Percentiles rank a stretch among this genome's conserved stretches.
Evolutionary conservation across 805 yeast genomes (phyloP).

Genomic region (Saccharomycodes ludwigii): DNA sequence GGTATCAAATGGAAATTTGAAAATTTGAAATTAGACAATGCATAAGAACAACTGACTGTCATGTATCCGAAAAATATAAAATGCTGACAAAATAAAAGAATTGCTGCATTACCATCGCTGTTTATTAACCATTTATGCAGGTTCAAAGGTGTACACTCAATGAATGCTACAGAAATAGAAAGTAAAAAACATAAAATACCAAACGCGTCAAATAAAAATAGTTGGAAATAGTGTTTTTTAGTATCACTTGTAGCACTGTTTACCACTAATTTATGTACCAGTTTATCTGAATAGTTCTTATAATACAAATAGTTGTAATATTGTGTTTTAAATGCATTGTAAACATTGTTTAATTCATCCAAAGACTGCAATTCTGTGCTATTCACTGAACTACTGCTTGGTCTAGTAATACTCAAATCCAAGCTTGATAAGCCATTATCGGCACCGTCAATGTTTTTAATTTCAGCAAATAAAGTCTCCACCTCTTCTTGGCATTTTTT

Average conservation of each 20-base stretch:
- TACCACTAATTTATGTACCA: conserved; percentile 18
- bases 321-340: conserved; percentile 19
- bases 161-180: neutral
- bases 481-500: conserved; percentile 19
- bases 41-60: conserved; percentile 11
- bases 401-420: no score
- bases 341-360: conserved; percentile 16
- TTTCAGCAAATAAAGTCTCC: conserved; percentile 11
- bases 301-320: conserved; percentile 19
- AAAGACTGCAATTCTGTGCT: conserved; percentile 11
- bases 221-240: neutral
- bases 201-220: neutral
- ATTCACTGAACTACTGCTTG: no score
- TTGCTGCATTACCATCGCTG: no score
- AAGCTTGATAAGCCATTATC: no score
- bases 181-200: no score
- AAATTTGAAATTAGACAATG: conserved; percentile 22
- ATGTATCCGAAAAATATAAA: neutral
- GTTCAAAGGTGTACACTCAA: conserved; percentile 1
- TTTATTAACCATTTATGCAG: neutral
- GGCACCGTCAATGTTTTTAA: conserved; percentile 3
- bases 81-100: neutral
- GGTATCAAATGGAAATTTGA: conserved; percentile 21
- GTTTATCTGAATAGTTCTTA: conserved; percentile 15
- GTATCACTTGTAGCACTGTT: no score